Percentiles rank a stretch among this genome's conserved stretches.
These are phyloP conservation scores for Arthroderma sp. DNA, from an alignment of 2,329 filamentous ascomycete genomes.

Conservation along the genomic window DNA sequence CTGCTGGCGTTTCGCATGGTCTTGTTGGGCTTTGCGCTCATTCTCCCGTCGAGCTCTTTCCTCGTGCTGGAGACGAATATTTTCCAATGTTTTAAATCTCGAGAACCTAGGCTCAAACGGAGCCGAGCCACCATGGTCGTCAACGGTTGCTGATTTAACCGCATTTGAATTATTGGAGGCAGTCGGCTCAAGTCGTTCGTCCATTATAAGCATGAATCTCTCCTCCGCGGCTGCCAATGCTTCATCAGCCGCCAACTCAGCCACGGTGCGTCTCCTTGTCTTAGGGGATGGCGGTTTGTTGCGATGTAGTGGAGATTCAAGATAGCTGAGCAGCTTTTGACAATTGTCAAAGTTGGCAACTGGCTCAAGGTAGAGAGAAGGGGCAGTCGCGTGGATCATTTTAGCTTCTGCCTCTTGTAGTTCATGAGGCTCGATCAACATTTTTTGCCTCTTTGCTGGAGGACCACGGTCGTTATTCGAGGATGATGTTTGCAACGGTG, in stretches of 20 bases:
- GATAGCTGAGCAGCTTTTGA: constrained; percentile 55
- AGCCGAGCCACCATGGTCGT: constrained; percentile 57
- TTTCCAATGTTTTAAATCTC: constrained; percentile 79
- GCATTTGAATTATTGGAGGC: constrained; percentile 43
- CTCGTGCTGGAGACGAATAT: constrained; percentile 64
- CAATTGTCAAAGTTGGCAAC: constrained; percentile 56
- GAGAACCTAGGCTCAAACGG: constrained; percentile 78
- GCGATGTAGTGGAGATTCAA: constrained; percentile 65
- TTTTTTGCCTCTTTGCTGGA: constrained; percentile 57
- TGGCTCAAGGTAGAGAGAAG: constrained; percentile 65
- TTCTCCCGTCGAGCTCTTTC: constrained; percentile 47
- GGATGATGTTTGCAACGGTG: constrained; percentile 42
- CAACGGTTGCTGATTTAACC: constrained; percentile 51
- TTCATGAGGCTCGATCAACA: constrained; percentile 63
- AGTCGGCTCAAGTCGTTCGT: constrained; percentile 61
- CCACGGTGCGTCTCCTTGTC: constrained; percentile 80
- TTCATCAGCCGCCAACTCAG: constrained; percentile 90
- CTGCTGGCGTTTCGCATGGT: constrained; percentile 35
- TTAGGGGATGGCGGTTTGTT: constrained; percentile 70
- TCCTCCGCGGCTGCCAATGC: constrained; percentile 80
- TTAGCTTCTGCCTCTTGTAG: constrained; percentile 63
- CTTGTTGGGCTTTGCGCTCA: constrained; percentile 35
- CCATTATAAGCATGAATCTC: constrained; percentile 81
- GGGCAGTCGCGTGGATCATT: constrained; percentile 58
- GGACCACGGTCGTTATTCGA: constrained; percentile 25